These are phyloP conservation scores for Ustulina deusta DNA, from an alignment of 2,329 filamentous ascomycete genomes.

Conservation along the genomic window DNA sequence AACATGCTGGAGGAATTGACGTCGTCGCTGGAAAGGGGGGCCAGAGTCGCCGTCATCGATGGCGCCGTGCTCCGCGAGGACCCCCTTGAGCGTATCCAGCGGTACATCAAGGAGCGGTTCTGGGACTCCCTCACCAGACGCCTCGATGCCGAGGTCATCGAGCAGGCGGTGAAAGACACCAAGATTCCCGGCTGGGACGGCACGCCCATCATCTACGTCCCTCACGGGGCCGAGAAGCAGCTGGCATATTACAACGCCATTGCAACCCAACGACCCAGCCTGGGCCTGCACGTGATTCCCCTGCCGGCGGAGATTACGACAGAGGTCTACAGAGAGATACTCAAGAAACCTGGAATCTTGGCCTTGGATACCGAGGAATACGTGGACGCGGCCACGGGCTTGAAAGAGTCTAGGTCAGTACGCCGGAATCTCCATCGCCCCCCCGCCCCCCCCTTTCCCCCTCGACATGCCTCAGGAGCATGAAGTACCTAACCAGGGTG, in stretches of 20 bases:
- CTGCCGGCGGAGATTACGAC: constrained; percentile 7
- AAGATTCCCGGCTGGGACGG: constrained; percentile 15
- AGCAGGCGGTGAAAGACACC: constrained; percentile 16
- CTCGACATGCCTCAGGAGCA: background rate
- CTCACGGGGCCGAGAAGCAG: constrained; percentile 11
- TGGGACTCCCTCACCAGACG: constrained; percentile 20
- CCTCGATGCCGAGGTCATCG: constrained; percentile 17
- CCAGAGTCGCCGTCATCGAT: background rate
- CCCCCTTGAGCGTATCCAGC: constrained; percentile 19
- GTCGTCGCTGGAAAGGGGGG: background rate
- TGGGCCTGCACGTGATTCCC: constrained; percentile 10
- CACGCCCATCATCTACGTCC: constrained; percentile 21
- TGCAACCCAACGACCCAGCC: constrained; percentile 16
- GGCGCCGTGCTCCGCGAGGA: constrained; percentile 7
- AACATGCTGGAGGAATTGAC: constrained; percentile 10
- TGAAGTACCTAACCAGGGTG: background rate
- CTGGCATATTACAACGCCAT: constrained; percentile 19
- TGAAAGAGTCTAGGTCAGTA: constrained; percentile 12
- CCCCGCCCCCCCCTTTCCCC: too few relatives aligned
- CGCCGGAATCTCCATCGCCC: background rate
- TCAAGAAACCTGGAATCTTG: constrained; percentile 18
- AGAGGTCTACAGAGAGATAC: constrained; percentile 13
- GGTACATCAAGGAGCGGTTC: constrained; percentile 25
- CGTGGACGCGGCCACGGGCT: background rate
- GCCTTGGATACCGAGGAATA: constrained; percentile 22